Percentiles rank a stretch among this genome's conserved stretches.
Evolutionary conservation across 345 rosid species (phyloP).

Genomic region (Citropsis articulata): DNA sequence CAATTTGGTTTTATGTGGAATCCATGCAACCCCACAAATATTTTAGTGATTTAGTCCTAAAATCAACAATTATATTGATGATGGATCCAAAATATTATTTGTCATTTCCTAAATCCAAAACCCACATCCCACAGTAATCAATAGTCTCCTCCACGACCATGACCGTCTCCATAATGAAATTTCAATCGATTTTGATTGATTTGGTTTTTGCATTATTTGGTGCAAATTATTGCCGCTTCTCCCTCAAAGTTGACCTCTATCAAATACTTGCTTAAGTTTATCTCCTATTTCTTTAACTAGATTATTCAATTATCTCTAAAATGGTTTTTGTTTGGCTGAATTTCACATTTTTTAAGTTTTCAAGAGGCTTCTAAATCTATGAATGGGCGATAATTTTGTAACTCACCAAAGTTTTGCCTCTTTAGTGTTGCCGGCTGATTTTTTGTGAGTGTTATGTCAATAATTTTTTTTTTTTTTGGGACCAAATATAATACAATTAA

Average conservation of each 20-base stretch:
- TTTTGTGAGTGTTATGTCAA: not conserved
- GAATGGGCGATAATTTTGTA: not conserved
- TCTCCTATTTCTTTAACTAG: not conserved
- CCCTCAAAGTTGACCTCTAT: not conserved
- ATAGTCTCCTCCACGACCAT: not conserved
- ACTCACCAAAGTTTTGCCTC: not conserved
- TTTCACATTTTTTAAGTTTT: not conserved
- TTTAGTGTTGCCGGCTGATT: not conserved
- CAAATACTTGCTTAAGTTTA: not conserved
- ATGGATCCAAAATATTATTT: conserved; percentile 10
- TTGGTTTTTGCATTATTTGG: not conserved
- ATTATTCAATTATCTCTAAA: not conserved
- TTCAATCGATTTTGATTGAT: conserved; percentile 1
- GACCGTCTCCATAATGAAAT: not conserved
- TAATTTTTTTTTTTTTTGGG: not conserved
- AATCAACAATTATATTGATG: not conserved
- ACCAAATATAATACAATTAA: not conserved
- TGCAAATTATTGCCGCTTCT: not conserved
- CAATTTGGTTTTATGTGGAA: conserved; percentile 13
- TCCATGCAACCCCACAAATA: not conserved
- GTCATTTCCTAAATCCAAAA: not conserved
- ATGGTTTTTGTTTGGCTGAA: not conserved
- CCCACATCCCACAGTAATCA: not conserved
- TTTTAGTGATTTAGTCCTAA: not conserved
- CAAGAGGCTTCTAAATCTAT: not conserved